These are phyloP conservation scores for Cryptococcus sp. DNA, from an alignment of 1,284 basidiomycete genomes.

Conservation along the genomic window DNA sequence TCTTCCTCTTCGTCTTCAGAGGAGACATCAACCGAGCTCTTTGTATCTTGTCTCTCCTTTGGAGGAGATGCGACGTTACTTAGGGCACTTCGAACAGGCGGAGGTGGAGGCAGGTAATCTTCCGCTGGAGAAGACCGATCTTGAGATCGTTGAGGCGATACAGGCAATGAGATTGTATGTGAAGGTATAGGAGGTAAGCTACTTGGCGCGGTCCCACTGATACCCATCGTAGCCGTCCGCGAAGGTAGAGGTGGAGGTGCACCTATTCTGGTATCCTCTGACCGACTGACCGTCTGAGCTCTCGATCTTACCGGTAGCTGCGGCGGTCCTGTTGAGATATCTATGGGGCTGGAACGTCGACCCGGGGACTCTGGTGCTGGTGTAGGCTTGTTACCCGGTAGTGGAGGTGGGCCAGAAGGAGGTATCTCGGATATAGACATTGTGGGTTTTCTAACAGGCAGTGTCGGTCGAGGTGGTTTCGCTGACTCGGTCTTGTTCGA, in stretches of 20 bases:
- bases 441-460: background rate
- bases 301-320: slow-evolving; percentile 12
- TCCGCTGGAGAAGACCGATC: background rate
- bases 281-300: slow-evolving; percentile 10
- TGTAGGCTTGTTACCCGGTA: slow-evolving; percentile 26
- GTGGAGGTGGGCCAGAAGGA: slow-evolving; percentile 11
- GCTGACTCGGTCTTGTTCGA: background rate
- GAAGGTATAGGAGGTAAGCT: too few relatives aligned
- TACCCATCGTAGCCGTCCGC: slow-evolving; percentile 4
- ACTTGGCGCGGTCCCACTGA: too few relatives aligned
- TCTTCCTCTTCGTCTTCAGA: slow-evolving; percentile 37
- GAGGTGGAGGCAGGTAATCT: slow-evolving; percentile 8
- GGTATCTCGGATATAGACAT: background rate
- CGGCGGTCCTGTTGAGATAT: slow-evolving; percentile 7
- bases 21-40: slow-evolving; percentile 3
- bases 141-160: slow-evolving; percentile 3
- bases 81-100: slow-evolving; percentile 3
- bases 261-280: slow-evolving; percentile 5
- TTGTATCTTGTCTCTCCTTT: background rate
- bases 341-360: background rate
- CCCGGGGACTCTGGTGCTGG: slow-evolving; percentile 8
- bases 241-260: slow-evolving; percentile 16
- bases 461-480: background rate
- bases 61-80: slow-evolving; percentile 5
- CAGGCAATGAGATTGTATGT: background rate